Evolutionary conservation across 2,329 filamentous ascomycete species (phyloP).

Genomic region (Didymella sp.): DNA sequence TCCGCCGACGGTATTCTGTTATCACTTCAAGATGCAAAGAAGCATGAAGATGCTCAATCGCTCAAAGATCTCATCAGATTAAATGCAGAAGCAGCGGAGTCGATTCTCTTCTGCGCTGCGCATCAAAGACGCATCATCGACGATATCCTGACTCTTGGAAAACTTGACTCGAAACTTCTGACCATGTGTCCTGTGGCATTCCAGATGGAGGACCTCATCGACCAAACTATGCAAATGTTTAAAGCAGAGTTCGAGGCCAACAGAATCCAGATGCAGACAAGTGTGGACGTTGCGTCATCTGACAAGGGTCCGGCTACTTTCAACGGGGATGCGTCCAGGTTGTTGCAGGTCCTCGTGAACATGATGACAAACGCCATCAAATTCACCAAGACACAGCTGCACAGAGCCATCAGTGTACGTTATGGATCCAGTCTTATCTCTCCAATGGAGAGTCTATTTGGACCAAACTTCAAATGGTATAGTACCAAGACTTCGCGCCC

Average conservation of each 20-base stretch:
- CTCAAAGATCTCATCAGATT: slow-evolving; percentile 18
- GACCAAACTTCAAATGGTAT: slow-evolving; percentile 13
- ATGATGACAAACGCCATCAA: slow-evolving; percentile 44
- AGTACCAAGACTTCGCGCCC: slow-evolving; percentile 2
- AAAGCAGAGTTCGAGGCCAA: slow-evolving; percentile 28
- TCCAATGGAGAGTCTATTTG: slow-evolving; percentile 3
- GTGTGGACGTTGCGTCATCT: background rate
- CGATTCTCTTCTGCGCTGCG: slow-evolving; percentile 36
- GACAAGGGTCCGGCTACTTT: background rate
- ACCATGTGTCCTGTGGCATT: slow-evolving; percentile 26
- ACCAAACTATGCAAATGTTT: slow-evolving; percentile 35
- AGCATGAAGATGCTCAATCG: slow-evolving; percentile 23
- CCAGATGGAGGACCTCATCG: slow-evolving; percentile 22
- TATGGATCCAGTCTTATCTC: slow-evolving; percentile 9
- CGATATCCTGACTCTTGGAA: slow-evolving; percentile 29
- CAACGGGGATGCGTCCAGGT: slow-evolving; percentile 16
- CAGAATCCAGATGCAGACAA: slow-evolving; percentile 16
- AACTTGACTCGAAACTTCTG: slow-evolving; percentile 32
- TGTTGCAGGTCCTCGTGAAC: slow-evolving; percentile 37
- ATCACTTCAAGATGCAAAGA: slow-evolving; percentile 15
- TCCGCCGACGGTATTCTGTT: slow-evolving; percentile 31
- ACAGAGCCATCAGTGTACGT: slow-evolving; percentile 23
- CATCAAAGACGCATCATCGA: slow-evolving; percentile 42
- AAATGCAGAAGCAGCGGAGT: slow-evolving; percentile 30
- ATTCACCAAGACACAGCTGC: slow-evolving; percentile 29